Percentiles rank a stretch among this genome's conserved stretches.
Evolutionary conservation across 225 moss, liverwort and hornwort species (phyloP).

Genomic region (Marchantia paleacea): DNA sequence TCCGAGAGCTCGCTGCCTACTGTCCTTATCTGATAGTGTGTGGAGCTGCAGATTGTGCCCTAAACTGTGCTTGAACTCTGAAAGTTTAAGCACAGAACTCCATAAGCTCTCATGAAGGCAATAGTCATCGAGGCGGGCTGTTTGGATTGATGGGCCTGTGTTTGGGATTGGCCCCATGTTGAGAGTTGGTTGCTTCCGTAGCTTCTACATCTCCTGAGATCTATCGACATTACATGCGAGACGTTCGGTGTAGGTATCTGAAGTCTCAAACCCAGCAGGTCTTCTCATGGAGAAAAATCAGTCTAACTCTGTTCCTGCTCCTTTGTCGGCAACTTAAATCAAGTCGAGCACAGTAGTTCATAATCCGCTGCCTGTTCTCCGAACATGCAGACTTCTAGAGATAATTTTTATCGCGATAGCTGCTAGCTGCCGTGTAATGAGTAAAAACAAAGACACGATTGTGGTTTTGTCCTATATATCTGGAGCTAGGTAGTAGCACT

Average conservation of each 20-base stretch:
- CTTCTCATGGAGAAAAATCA: not conserved
- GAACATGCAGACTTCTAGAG: not conserved
- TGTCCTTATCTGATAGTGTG: not conserved
- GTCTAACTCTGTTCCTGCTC: not conserved
- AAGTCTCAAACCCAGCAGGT: not conserved
- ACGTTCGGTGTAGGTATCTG: not conserved
- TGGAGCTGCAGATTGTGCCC: not conserved
- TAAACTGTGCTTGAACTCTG: not conserved
- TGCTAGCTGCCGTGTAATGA: not conserved
- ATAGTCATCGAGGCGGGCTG: not conserved
- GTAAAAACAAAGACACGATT: not conserved
- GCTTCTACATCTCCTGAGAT: not conserved
- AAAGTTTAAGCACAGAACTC: not conserved
- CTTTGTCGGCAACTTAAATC: not conserved
- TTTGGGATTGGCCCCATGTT: conserved; percentile 23
- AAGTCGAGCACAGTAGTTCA: not conserved
- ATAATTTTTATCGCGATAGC: not conserved
- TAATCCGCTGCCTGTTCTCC: not conserved
- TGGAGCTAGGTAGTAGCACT: not conserved
- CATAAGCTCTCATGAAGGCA: not conserved
- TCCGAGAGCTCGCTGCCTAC: not conserved
- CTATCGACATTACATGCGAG: not conserved
- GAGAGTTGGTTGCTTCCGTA: not conserved
- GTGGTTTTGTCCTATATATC: not conserved
- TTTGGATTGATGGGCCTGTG: not conserved